Base-by-base conservation (phyloP, 2,329 filamentous ascomycete genomes). In the Elsinoe fawcettii region DNA sequence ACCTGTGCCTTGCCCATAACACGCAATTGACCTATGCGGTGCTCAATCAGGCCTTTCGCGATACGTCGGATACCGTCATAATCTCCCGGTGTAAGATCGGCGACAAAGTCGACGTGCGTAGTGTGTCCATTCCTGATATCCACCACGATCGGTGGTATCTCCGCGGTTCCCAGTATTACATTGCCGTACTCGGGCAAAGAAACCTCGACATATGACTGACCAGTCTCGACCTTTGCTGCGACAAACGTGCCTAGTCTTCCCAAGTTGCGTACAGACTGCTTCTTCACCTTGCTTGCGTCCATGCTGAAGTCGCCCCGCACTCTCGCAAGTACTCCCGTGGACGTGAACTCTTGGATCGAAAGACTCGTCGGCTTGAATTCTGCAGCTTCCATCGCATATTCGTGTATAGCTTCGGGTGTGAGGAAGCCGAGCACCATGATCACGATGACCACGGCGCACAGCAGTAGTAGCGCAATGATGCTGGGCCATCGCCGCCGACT, bases 21-120 rank as follows among this genome's bases (percentile, higher is more conserved):
- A 60, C 80, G 82, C 58, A 99, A 73, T 58, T 80, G 77, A 9
- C 83, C 80, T 58, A 97, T 75, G 56, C 83, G 85, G 37, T 91
- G 90, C 56, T 88, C 84, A 60, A 99, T 74, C 85, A 90, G 97
- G 70, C 96, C 87, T 69, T 93, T 90, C 47, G 88, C 90, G 61
- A 97, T 80, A 59, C 80, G 80, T 59, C 88, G 85, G 63, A 96
- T 83, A 5, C 85, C 86, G 56, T 90, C 83, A 12, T 88, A 75
- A 65, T 90, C 82, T 27, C 90, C 91, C 23, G 90, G 86, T 36
- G 80, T 75, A 37, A 97, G 72, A 60, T 93, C 84, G 41, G 87
- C 81, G 56, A 93, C 72, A 64, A 97, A 85, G 65, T 96, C 88
- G 58, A 97, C 75, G 58, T 81, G 75, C 2, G 88, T 97, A 14